A percentile compares a stretch with the other conserved stretches of the same genome.
Conservation (phyloP, 257 asterid species). For the Thymus quinquecostatus region DNA sequence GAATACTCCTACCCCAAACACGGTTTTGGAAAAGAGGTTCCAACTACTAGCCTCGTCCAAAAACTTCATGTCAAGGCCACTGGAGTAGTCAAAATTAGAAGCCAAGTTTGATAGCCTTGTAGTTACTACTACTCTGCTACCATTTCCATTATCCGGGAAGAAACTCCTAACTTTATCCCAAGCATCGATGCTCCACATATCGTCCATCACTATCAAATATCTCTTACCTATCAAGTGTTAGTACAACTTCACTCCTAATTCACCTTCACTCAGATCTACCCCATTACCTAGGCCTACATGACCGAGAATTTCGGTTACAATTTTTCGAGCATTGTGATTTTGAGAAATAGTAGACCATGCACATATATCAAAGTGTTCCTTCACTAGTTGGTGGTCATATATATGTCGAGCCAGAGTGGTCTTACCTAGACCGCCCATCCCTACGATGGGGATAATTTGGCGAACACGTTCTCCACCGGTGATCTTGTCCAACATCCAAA, state of each 20-base stretch:
- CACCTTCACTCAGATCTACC: neutral
- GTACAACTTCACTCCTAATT: neutral
- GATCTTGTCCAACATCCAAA: neutral
- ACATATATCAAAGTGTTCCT: neutral
- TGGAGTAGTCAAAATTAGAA: neutral
- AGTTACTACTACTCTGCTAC: neutral
- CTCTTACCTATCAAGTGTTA: neutral
- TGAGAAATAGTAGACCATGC: neutral
- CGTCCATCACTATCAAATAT: neutral
- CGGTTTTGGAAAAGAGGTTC: neutral
- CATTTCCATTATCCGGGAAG: neutral
- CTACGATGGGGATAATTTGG: neutral
- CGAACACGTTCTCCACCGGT: neutral
- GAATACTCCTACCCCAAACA: neutral
- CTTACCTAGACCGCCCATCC: neutral
- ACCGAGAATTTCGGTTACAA: neutral
- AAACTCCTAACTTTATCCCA: neutral
- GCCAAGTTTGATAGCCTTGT: neutral
- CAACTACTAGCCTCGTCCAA: neutral
- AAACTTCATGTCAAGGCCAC: neutral
- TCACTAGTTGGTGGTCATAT: neutral
- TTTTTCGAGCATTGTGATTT: neutral
- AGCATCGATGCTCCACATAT: neutral
- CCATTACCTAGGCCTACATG: neutral
- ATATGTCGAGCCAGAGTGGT: neutral